These are phyloP conservation scores for Nicotiana tabacum DNA, from an alignment of 257 asterid species.

Conservation along the genomic window DNA sequence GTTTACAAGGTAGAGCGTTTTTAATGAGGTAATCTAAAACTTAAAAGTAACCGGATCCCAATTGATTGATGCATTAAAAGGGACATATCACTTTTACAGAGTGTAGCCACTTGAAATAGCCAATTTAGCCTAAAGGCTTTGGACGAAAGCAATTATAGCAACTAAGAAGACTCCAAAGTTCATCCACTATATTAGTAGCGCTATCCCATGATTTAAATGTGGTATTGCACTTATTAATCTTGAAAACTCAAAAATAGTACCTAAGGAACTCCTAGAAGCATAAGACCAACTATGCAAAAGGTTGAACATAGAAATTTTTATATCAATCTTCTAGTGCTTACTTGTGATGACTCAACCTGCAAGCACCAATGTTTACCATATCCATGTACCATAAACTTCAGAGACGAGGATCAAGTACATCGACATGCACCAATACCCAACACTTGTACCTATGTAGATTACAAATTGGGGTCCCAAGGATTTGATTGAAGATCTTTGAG, in stretches of 20 bases:
- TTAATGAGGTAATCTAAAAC: background rate
- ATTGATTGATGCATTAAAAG: constrained; percentile 1
- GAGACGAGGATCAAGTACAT: constrained; percentile 1
- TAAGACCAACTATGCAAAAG: background rate
- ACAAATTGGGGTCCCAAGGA: background rate
- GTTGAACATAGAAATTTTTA: background rate
- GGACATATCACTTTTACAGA: background rate
- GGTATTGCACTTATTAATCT: background rate
- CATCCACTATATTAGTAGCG: background rate
- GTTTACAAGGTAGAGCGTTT: background rate
- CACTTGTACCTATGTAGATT: background rate
- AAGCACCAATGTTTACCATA: background rate
- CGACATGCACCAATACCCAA: background rate
- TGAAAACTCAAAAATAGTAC: background rate
- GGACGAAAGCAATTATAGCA: background rate
- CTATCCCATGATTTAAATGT: background rate
- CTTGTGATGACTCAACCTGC: background rate
- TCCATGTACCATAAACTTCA: background rate
- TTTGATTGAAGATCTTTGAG: background rate
- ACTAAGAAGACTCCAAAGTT: background rate
- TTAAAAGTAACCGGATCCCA: background rate
- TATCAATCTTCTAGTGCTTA: background rate
- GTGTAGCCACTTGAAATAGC: background rate
- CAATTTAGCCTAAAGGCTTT: background rate
- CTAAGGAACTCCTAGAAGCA: background rate